Evolutionary conservation across 1,284 basidiomycete species (phyloP), one percentile per base, ranked within the genome.

Genomic region (Entoloma clypeatum): DNA sequence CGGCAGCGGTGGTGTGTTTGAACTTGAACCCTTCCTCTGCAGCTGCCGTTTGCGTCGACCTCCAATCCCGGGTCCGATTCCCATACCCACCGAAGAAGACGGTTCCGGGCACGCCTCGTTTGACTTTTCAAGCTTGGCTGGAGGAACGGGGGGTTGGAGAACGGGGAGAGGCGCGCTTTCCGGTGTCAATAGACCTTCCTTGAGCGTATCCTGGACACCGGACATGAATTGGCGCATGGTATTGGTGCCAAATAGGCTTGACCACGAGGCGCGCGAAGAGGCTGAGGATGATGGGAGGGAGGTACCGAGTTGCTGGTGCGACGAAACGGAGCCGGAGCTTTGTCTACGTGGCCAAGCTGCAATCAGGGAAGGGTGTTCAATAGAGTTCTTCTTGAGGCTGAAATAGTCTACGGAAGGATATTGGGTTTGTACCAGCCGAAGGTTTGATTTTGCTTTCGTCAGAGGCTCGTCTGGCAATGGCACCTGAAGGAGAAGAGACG

Each of bases 191-290:
- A 66, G 49, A 3, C 69, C 67, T 8, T 72, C 67, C 41, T 67
- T 69, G 7, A 76, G 58, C 1, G 69, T 65, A 43, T 75, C 77
- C 24, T 73, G 72, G 31, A 72, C 59, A 22, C 75, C 73, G 7
- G 67, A 66, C 64, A 87, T 77, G 36, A 86, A 72, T 37, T 84
- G 80, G 16, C 80, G 71, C 60, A 86, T 68, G 29, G 68, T 74
- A 7, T 72, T 74, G 1, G 80, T 62, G 42, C 77, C 81, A 56
- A 86, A 83, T 3, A 88, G 55, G 53, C 77, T 86, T 0, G 83
- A 83, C 86, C 85, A 86, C 0, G 86, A 85, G 2, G 77, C 81
- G 32, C 77, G 71, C 3, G 85, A 86, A 9, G 81, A 79, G 13
- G 62, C 60, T 1, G 70, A 69, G 2, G 67, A 60, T n/a, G n/a